Evolutionary conservation across 805 yeast genomes (phyloP), one percentile per base, ranked within the genome.

Genomic region (Starmerella etchellsii): DNA sequence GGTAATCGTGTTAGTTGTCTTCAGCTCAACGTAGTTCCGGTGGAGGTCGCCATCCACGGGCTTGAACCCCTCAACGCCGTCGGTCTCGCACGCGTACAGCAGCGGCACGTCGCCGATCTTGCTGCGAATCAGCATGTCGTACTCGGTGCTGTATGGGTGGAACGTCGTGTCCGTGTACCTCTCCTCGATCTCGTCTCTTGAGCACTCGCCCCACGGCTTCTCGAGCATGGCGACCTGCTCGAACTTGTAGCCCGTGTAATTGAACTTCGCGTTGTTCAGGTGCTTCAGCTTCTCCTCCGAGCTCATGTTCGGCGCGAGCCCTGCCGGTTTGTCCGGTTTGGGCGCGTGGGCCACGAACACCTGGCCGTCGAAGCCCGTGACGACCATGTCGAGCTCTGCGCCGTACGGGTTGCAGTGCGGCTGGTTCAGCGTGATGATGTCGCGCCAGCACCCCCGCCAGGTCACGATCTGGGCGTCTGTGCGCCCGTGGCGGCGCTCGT

Each of bases 71-170:
- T 78, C 80, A 10, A 80, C 78, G 57, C 95, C 80, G 60, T 88
- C 97, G 18, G 88, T 82, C 62, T 91, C 97, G 2, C 95, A 95
- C 1, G 85, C 94, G 34, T 85, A 59, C 5, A 82, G 58, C 33
- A 84, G 60, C 47, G 71, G 73, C 16, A 74, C 69, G 34, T 69
- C 70, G 8, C 95, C 95, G 14, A 88, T 74, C 2, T 94, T 93
- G 0, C 95, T 78, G 51, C 72, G 70, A 5, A 87, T 87, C n/a
- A 88, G 78, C 0, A 83, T 70, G 34, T 79, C 66, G 55, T 74
- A 85, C 60, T 88, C 94, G 52, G 78, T 84, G 36, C 75, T 74
- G 54, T 71, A 76, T 15, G 16, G 19, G 10, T 27, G 24, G 9
- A 13, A 10, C 7, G 81, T 85, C 1, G 66, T 61, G 40, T 68